These are phyloP conservation scores for Recurvomyces mirabilis DNA, from an alignment of 495 filamentous ascomycete species.

Conservation along the genomic window DNA sequence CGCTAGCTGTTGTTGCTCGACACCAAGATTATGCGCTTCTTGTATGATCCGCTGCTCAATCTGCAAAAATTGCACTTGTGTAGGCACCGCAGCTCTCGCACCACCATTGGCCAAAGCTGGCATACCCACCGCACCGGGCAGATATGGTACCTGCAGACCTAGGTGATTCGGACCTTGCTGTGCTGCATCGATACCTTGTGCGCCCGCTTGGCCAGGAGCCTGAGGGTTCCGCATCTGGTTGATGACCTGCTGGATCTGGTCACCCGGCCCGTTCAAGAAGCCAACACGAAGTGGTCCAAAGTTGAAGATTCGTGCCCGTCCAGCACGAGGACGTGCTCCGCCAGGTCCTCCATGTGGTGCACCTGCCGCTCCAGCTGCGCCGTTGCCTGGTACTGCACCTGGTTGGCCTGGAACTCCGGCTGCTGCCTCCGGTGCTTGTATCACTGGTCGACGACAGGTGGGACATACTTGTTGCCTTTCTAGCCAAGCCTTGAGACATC, in stretches of 20 bases:
- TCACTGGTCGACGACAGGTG: slow-evolving; percentile 78
- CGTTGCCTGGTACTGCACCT: no score
- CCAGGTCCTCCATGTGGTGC: slow-evolving; percentile 6
- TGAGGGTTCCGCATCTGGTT: slow-evolving; percentile 13
- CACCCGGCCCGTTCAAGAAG: slow-evolving; percentile 18
- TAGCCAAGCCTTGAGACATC: slow-evolving; percentile 93
- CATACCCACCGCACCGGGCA: background rate
- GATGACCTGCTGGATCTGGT: slow-evolving; percentile 17
- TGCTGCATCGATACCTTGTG: background rate
- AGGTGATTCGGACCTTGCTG: slow-evolving; percentile 20
- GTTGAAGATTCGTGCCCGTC: slow-evolving; percentile 44
- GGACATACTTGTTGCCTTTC: slow-evolving; percentile 96
- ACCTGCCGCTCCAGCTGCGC: slow-evolving; percentile 5
- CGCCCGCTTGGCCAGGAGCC: background rate
- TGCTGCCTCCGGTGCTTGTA: slow-evolving; percentile 23
- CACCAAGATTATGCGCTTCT: slow-evolving; percentile 46
- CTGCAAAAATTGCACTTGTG: slow-evolving; percentile 47
- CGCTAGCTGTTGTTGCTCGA: slow-evolving; percentile 46
- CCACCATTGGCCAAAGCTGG: background rate
- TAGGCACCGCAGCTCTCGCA: slow-evolving; percentile 15
- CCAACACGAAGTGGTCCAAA: slow-evolving; percentile 49
- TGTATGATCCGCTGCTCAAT: slow-evolving; percentile 56
- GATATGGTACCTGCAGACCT: slow-evolving; percentile 16
- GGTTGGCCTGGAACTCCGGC: slow-evolving; percentile 4
- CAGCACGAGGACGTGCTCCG: slow-evolving; percentile 20